phyloP scores from a whole-genome alignment of 306 rosid species.

The Prunus dulcis region DNA sequence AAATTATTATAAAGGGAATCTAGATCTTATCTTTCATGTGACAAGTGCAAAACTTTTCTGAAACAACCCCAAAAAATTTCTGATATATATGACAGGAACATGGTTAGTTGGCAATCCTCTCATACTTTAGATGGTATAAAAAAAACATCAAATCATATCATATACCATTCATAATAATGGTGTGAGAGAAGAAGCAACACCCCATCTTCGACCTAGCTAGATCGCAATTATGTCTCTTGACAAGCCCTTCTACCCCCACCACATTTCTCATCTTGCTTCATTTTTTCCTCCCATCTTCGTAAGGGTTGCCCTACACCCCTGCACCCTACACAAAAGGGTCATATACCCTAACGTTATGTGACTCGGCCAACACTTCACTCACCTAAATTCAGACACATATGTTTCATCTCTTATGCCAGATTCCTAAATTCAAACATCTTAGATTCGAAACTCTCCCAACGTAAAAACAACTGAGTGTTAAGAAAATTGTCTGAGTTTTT shows the following conservation, averaged over 20 bases:
- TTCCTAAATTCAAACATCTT: too few species aligned
- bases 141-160: slow-evolving; percentile 42
- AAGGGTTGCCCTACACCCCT: background rate
- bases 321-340: slow-evolving; percentile 2
- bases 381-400: too few species aligned
- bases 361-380: background rate
- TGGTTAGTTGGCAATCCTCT: slow-evolving; percentile 39
- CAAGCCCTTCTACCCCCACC: slow-evolving; percentile 26
- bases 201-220: background rate
- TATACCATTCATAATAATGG: background rate
- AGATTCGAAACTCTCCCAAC: too few species aligned
- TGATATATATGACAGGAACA: slow-evolving; percentile 25
- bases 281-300: background rate
- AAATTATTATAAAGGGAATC: too few species aligned
- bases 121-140: slow-evolving; percentile 3
- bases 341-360: background rate
- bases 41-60: background rate
- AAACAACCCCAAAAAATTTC: slow-evolving; percentile 13
- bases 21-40: too few species aligned
- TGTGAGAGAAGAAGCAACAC: background rate
- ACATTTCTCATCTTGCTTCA: slow-evolving; percentile 21
- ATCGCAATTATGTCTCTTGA: slow-evolving; percentile 35
- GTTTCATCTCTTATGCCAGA: too few species aligned
- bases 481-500: too few species aligned
- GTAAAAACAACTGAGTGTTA: too few species aligned